These are phyloP conservation scores for Apiospora kogelbergensis DNA, from an alignment of 2,329 filamentous ascomycete species.

Conservation along the genomic window DNA sequence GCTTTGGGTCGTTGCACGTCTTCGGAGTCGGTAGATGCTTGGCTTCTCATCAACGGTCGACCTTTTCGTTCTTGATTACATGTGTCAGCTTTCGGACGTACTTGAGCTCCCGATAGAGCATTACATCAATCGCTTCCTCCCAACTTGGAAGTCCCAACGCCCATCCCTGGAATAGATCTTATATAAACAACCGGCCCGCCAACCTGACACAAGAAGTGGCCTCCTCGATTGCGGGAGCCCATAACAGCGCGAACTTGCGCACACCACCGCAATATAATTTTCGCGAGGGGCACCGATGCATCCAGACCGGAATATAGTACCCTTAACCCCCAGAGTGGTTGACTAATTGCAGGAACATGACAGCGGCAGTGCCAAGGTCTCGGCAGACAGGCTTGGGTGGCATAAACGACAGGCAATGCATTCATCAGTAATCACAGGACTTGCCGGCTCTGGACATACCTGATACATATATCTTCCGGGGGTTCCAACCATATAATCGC, in stretches of 20 bases:
- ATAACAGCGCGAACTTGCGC: not conserved
- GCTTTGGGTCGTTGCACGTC: not conserved
- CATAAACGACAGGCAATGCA: not conserved
- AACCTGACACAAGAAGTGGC: not conserved
- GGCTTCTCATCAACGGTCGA: not conserved
- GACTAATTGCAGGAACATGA: not conserved
- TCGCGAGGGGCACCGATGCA: not conserved
- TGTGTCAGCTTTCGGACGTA: not conserved
- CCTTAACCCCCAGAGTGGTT: not conserved
- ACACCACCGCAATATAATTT: not conserved
- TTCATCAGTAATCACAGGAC: not conserved
- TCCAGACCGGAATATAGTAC: not conserved
- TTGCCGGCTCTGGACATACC: not conserved
- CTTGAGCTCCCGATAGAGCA: not conserved
- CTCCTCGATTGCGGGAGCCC: not conserved
- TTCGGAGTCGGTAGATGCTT: not conserved
- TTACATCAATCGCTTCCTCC: too few relatives aligned
- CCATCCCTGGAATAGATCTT: too few relatives aligned
- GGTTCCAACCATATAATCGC: not conserved
- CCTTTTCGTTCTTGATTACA: not conserved
- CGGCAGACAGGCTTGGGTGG: not conserved
- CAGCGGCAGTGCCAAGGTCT: conserved; percentile 3
- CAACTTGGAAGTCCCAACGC: too few relatives aligned
- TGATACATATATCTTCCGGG: not conserved
- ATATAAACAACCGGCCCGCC: not conserved